Evolutionary conservation across 2,329 filamentous ascomycete genomes (phyloP), one percentile per base, ranked within the genome.

Genomic region (Exophiala lecanii-corni): DNA sequence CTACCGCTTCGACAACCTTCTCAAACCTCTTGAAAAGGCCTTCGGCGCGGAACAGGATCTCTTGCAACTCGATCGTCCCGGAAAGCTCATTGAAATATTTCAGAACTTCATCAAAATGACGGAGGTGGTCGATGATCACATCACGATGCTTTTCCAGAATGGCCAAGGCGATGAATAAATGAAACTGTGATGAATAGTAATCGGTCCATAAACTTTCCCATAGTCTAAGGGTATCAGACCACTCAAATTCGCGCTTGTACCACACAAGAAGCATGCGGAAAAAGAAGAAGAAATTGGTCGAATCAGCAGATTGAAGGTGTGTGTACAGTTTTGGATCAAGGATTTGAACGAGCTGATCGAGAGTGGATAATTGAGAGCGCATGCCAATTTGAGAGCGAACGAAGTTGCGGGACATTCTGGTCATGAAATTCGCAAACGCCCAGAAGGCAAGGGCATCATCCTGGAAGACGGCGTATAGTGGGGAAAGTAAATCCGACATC

Each of bases 211-310:
- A 69, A 0, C 78, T 75, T 65, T 98, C 92, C 92, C 92, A 98
- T 3, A 98, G 70, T 13, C 86, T 78, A 23, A 97, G 70, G 9
- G 95, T 80, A 59, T 97, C 89, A 36, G 76, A 64, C 87, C 91
- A 98, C 54, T 81, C 77, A 57, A 98, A 98, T 65, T 98, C 92
- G 36, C 92, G 84, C 72, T 98, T 98, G 66, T 92, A 98, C 92
- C 92, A 98, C 7, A 98, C 92, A 1, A 98, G 74, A 23, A 98
- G 74, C 92, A 97, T 97, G 47, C 92, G 86, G 78, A 55, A 98
- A 73, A 98, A 97, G 72, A 98, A 98, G 68, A 98, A 98, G 67
- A 98, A 98, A 64, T 98, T 98, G 17, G 92, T 98, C 59, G 86
- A 94, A 58, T 98, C 94, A 15, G 89, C 86, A 12, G 78, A 82